Evolutionary conservation across 306 rosid species (phyloP), one percentile per base, ranked within the genome.

Genomic region (Medicago lupulina): DNA sequence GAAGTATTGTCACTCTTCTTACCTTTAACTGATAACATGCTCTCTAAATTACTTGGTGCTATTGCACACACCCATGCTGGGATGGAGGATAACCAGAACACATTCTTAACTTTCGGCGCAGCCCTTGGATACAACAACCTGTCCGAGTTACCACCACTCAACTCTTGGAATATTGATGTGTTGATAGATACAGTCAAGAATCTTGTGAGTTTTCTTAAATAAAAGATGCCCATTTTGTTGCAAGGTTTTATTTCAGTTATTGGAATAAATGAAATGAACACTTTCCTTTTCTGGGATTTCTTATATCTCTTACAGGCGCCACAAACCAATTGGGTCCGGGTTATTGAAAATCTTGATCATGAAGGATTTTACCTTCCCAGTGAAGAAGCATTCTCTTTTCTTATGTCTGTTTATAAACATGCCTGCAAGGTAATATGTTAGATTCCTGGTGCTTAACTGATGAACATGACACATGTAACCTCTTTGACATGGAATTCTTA

Each of bases 151-250:
- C 94, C 98, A 15, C 83, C 80, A 10, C 81, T 89, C 70, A 86
- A 83, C 84, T 84, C 97, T 54, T 96, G 99, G 99, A 93, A 96
- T 82, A 85, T 96, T 77, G 98, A 92, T 83, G 97, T 96, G 44
- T 90, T 96, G 73, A 83, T 91, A 60, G 96, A 96, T 77, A 81
- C 98, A 10, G 77, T 90, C 79, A 89, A 81, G 75, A 93, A 88
- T 65, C 94, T 96, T 63, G 99, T 96, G 74, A 88, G 89, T 84
- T 64, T 75, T 60, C 41, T 65, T 65, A 66, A 21, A 36, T 60
- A 3, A 65, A 38, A 11, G 15, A 34, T 66, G 68, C 3, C 38
- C 28, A 10, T 50, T 31, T 18, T 19, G 49, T 53, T 73, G 31
- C 47, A 28, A 31, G 49, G 61, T 60, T 21, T 77, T 17, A 50